Evolutionary conservation across 495 filamentous ascomycete genomes (phyloP).

Genomic region (Xylaria cubensis): DNA sequence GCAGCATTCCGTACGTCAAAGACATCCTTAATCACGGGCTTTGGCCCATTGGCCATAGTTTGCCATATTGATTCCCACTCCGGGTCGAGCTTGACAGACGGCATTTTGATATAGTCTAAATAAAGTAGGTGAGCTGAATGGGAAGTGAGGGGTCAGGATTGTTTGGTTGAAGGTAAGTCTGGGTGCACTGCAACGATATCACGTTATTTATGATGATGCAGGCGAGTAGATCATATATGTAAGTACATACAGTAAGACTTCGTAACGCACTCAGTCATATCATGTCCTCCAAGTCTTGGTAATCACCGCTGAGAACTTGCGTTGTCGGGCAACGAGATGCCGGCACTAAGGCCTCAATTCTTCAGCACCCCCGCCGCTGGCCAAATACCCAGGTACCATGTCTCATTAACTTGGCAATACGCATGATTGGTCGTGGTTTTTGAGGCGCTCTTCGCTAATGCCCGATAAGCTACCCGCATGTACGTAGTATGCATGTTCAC

Average conservation of each 20-base stretch:
- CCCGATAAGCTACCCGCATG: neutral
- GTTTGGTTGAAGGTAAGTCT: neutral
- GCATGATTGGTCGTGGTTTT: no score
- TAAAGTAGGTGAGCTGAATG: neutral
- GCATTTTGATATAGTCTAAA: conserved; percentile 17
- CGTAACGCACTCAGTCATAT: neutral
- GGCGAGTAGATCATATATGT: neutral
- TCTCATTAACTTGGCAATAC: neutral
- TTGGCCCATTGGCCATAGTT: conserved; percentile 14
- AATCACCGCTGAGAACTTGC: neutral
- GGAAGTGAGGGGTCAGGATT: neutral
- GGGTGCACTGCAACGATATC: neutral
- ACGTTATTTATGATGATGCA: neutral
- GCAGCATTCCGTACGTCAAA: conserved; percentile 11
- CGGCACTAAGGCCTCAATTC: neutral
- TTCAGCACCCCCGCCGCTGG: neutral
- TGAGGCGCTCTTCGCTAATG: neutral
- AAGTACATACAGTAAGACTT: neutral
- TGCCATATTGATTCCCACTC: conserved; percentile 24
- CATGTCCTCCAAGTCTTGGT: neutral
- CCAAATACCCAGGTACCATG: neutral
- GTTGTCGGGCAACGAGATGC: neutral
- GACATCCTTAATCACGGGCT: conserved; percentile 19
- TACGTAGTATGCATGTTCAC: neutral
- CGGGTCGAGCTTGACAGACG: conserved; percentile 29